Conservation (phyloP, 176 grass and related monocot genomes). For the Secale cereale region DNA sequence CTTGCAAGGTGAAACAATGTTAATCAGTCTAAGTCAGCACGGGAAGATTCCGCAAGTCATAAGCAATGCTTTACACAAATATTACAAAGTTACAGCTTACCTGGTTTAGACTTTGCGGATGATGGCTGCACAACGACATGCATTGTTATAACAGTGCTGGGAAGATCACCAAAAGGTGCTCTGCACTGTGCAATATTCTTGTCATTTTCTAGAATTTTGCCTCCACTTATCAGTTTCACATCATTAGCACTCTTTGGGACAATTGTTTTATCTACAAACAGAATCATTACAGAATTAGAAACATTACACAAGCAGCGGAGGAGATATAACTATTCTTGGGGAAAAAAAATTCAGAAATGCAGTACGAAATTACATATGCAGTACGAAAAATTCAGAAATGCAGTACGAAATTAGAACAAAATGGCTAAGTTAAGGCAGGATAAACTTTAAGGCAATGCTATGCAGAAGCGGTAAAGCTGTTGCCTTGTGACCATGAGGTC, state of each 20-base stretch:
- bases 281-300: constrained; percentile 18
- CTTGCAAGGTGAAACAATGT: neutral
- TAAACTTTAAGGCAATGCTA: neutral
- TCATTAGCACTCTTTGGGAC: constrained; percentile 61
- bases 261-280: constrained; percentile 63
- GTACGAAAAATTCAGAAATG: constrained; percentile 12
- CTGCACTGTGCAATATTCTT: constrained; percentile 63
- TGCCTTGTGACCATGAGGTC: too few relatives aligned
- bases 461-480: neutral
- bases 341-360: neutral
- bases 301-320: neutral
- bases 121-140: constrained; percentile 70
- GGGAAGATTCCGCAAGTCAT: neutral
- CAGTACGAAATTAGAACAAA: constrained; percentile 1
- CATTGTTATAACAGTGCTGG: constrained; percentile 62
- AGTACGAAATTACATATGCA: constrained; percentile 1
- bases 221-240: constrained; percentile 72
- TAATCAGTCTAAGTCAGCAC: neutral
- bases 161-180: constrained; percentile 70
- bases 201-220: constrained; percentile 75
- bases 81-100: constrained; percentile 24
- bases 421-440: neutral
- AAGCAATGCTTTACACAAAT: neutral
- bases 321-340: neutral
- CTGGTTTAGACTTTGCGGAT: constrained; percentile 61